Evolutionary conservation across 805 yeast genomes (phyloP).

Genomic region (Candida schatavii): DNA sequence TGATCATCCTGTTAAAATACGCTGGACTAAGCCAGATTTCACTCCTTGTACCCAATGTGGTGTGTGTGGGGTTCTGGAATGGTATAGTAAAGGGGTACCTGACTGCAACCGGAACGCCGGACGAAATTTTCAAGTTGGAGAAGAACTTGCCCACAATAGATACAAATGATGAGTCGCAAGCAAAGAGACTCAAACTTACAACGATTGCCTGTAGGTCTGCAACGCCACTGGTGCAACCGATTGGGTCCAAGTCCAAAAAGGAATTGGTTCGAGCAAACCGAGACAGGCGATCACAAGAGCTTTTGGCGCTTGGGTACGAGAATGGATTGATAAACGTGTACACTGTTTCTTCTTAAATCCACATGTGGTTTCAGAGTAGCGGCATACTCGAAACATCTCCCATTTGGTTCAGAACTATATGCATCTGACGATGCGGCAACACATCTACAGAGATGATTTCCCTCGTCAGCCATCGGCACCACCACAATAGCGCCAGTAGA

Average conservation of each 20-base stretch:
- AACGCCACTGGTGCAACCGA: not conserved
- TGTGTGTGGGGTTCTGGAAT: conserved; percentile 50
- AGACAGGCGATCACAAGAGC: conserved; percentile 13
- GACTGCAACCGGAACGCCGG: conserved; percentile 3
- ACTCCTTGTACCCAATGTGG: conserved; percentile 16
- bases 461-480: too few species aligned
- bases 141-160: conserved; percentile 12
- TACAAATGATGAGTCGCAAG: conserved; percentile 6
- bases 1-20: conserved; percentile 21
- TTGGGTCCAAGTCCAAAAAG: not conserved
- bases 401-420: too few species aligned
- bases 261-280: conserved; percentile 3
- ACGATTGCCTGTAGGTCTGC: conserved; percentile 3
- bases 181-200: conserved; percentile 7
- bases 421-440: too few species aligned
- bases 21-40: conserved; percentile 33
- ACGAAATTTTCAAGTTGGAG: conserved; percentile 10
- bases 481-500: too few species aligned
- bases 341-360: not conserved
- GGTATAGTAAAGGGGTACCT: conserved; percentile 33
- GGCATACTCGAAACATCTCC: too few species aligned
- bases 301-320: conserved; percentile 50
- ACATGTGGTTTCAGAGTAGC: too few species aligned
- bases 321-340: conserved; percentile 53
- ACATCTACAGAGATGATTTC: too few species aligned